Base-by-base conservation (phyloP, 2,329 filamentous ascomycete genomes). In the Stachybotrys chartarum region DNA sequence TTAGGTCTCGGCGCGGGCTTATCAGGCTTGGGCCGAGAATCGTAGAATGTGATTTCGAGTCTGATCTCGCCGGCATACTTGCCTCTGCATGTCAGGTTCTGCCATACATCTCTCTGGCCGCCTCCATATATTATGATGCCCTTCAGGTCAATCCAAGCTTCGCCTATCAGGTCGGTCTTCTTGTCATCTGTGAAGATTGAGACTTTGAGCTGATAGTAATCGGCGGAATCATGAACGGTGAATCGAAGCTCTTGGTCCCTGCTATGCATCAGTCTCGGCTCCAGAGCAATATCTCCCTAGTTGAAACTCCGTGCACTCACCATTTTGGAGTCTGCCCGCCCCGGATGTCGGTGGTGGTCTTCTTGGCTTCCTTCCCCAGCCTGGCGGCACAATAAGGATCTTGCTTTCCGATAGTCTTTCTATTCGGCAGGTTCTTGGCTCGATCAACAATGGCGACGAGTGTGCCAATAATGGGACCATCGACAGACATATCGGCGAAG, bases 231-330 rank as follows among this genome's bases (percentile, higher is more conserved):
- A 79, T 97, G 93, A 16, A 99, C 94, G 49, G 84, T 90, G 68
- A 97, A 99, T 58, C 94, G 90, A 49, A 99, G 82, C 72, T 99
- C 94, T 73, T 97, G 91, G 71, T 99, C 94, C 94, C 94, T 99
- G 66, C 30, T 60, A 50, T 46, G 42, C 32, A 35, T 46, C 45
- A 46, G 32, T 44, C 46, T 35, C 42, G 45, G 50, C 35, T 30
- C 17, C 7, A 24, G 18, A 18, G 30, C 30, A 31, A 50, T 47
- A 35, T 11, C 39, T 51, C 51, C 35, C 10, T 42, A 14, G 35
- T 10, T 14, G 35, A 14, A 42, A 42, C 10, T 42, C 5, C 35
- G 10, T 42, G 35, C 54, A 56, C 70, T 61, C 83, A 97, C 94
- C 94, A 99, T 81, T 83, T 87, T 7, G 94, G 94, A 45, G 94